phyloP scores from a whole-genome alignment of 2,329 filamentous ascomycete species.

The Davidsoniella neocaledoniae region DNA sequence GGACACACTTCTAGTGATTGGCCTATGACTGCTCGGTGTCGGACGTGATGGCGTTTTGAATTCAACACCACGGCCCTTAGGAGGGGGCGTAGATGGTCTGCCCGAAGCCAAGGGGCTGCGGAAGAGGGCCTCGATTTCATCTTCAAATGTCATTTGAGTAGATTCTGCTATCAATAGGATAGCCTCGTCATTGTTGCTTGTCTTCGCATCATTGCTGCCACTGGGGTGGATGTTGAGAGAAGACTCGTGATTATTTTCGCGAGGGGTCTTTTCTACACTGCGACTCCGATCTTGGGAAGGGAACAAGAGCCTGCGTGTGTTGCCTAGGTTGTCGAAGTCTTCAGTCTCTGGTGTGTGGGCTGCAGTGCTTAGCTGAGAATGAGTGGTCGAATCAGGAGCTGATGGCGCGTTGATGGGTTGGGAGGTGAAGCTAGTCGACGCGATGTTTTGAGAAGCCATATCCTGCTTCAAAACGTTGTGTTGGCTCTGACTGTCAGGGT shows the following conservation, averaged over 20 bases:
- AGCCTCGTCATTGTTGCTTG: slow-evolving; percentile 7
- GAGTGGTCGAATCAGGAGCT: neutral
- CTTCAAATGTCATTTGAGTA: slow-evolving; percentile 19
- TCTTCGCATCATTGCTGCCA: slow-evolving; percentile 36
- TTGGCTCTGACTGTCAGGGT: neutral
- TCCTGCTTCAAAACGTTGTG: neutral
- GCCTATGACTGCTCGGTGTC: slow-evolving; percentile 40
- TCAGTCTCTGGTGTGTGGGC: slow-evolving; percentile 6
- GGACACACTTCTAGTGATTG: slow-evolving; percentile 43
- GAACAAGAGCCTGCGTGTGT: slow-evolving; percentile 56
- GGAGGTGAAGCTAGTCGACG: neutral
- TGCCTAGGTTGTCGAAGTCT: slow-evolving; percentile 24
- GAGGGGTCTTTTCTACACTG: neutral
- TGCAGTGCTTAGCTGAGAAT: slow-evolving; percentile 2
- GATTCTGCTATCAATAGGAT: slow-evolving; percentile 22
- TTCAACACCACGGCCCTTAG: slow-evolving; percentile 26
- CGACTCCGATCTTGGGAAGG: slow-evolving; percentile 49
- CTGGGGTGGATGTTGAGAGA: slow-evolving; percentile 27
- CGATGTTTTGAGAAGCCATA: neutral
- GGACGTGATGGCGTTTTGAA: slow-evolving; percentile 48
- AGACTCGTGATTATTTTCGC: too few species aligned
- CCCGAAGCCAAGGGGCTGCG: slow-evolving; percentile 31
- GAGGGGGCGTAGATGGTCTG: slow-evolving; percentile 34
- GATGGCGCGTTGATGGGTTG: slow-evolving; percentile 13
- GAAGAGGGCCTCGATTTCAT: slow-evolving; percentile 44